phyloP scores from a whole-genome alignment of 306 rosid species.

The Geum urbanum region DNA sequence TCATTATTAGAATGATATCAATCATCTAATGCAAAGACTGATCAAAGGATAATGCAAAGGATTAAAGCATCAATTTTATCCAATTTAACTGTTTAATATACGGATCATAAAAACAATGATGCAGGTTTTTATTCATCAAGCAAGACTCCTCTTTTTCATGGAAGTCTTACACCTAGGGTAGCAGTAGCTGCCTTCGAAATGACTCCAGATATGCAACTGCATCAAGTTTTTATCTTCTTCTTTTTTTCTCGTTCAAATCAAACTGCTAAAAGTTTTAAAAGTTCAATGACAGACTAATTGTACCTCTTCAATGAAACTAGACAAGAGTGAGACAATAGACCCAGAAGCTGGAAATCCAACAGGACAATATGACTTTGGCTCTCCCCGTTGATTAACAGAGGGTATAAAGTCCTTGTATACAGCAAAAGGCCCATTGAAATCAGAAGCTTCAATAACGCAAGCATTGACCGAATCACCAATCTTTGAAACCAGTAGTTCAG shows the following conservation, averaged over 20 bases:
- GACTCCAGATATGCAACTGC: background rate
- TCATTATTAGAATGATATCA: slow-evolving; percentile 23
- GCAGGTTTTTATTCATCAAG: background rate
- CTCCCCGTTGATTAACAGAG: slow-evolving; percentile 66
- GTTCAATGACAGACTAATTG: background rate
- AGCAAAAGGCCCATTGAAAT: slow-evolving; percentile 76
- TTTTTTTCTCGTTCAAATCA: background rate
- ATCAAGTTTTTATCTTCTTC: background rate
- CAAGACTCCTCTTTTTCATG: background rate
- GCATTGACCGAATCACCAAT: slow-evolving; percentile 62
- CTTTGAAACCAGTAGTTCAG: slow-evolving; percentile 67
- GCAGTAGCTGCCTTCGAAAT: background rate
- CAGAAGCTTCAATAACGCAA: slow-evolving; percentile 82
- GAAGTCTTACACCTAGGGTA: background rate
- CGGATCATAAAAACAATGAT: background rate
- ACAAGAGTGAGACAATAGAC: slow-evolving; percentile 46
- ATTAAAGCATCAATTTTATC: background rate
- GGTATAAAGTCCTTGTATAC: slow-evolving; percentile 68
- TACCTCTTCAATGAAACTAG: slow-evolving; percentile 63
- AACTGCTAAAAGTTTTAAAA: background rate
- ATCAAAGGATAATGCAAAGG: background rate
- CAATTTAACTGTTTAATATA: background rate
- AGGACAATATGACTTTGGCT: slow-evolving; percentile 58
- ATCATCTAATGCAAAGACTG: background rate
- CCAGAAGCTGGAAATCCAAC: slow-evolving; percentile 62